A percentile compares a stretch with the other conserved stretches of the same genome.
Evolutionary conservation across 78 protist genomes (phyloP).

Genomic region (Diacronema lutheri): DNA sequence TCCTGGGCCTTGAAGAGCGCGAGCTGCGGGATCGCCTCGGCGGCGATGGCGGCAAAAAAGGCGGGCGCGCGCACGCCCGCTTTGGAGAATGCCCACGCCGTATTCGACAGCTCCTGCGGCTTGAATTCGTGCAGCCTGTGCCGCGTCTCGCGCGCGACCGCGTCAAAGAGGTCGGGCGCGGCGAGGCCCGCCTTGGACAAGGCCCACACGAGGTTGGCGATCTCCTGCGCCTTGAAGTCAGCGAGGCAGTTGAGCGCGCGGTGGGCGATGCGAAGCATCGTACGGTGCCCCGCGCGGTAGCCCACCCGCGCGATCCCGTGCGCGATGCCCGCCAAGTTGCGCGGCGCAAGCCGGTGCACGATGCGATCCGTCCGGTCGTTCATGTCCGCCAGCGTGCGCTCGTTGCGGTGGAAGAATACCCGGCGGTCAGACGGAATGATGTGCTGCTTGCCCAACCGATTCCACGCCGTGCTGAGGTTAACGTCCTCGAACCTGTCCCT

Average conservation of each 20-base stretch:
- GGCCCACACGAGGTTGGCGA: not conserved
- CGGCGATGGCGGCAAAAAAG: not conserved
- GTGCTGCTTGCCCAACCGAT: not conserved
- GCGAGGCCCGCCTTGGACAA: not conserved
- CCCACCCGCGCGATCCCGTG: not conserved
- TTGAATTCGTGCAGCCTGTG: not conserved
- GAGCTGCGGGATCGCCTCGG: not conserved
- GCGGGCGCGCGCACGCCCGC: not conserved
- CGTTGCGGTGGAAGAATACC: not conserved
- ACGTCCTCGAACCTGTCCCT: not conserved
- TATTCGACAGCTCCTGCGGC: not conserved
- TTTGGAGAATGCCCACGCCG: not conserved
- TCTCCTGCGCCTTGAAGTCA: not conserved
- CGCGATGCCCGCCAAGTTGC: not conserved
- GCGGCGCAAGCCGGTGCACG: not conserved
- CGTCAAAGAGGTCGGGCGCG: not conserved
- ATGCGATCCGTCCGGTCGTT: not conserved
- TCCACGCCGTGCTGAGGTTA: not conserved
- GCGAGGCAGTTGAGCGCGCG: not conserved
- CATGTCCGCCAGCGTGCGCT: not conserved
- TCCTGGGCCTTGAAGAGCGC: not conserved
- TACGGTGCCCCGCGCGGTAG: not conserved
- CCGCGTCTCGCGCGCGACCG: not conserved
- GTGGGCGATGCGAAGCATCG: not conserved
- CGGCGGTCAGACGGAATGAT: not conserved